Base-by-base conservation (phyloP, 1,139 yeast species). In the Magnusiomyces suaveolens region DNA sequence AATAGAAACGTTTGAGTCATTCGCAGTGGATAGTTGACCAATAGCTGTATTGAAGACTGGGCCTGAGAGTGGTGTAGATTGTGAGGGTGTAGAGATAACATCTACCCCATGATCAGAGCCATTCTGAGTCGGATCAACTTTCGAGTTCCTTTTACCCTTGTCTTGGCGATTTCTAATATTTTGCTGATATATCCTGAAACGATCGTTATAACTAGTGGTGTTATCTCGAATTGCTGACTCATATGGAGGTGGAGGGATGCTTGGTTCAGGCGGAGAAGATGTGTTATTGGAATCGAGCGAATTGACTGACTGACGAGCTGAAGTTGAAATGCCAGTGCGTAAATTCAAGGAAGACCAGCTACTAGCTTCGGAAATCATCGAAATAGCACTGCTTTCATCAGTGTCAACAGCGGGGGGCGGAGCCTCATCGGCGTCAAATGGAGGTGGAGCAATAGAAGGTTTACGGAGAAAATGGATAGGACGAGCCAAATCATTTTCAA, bases 371-470 rank as follows among this genome's bases (percentile, higher is more conserved):
- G 24, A 23, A 43, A 21, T 10, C 14, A 21, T 20, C 3, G 26
- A 10, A n/a, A n/a, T 43, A 20, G 26, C n/a, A n/a, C 43, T 20
- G 46, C 16, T 25, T 4, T 16, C 20, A 14, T 36, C 41, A 8
- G 3, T 18, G 24, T 38, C 33, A n/a, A 38, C 8, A 21, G 62
- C 55, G 1, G 67, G 65, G 1, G 76, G 76, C 3, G 74, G 75
- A 0, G 74, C 66, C 1, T 61, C 60, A 50, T 69, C 73, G 0
- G 71, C 74, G 21, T 67, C 72, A 57, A 74, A 74, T 16, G 77
- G 74, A 1, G 77, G 77, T 14, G 78, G 78, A 18, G 72, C 74
- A 6, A 69, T 56, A 0, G 75, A 70, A 16, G 78, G 78, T 54
- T 72, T 66, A 8, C 78, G 68, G 25, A 74, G 60, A 43, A 72